Evolutionary conservation across 768 basidiomycete species (phyloP).

Genomic region (Cubamyces sp.): DNA sequence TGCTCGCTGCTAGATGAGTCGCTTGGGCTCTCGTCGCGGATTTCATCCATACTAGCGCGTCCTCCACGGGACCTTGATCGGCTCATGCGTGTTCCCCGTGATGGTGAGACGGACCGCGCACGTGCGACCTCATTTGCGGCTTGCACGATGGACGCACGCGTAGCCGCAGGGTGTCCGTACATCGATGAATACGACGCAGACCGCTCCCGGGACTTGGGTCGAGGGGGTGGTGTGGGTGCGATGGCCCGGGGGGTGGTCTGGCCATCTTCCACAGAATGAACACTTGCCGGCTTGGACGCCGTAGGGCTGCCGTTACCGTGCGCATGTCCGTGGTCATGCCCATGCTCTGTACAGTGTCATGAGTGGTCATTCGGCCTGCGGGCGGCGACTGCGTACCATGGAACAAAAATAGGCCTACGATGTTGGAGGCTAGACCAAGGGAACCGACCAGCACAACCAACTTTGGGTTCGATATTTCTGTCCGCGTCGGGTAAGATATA

Average conservation of each 20-base stretch:
- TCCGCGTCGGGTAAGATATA: too few relatives aligned
- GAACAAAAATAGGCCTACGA: constrained; percentile 93
- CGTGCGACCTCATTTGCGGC: constrained; percentile 81
- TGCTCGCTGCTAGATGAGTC: constrained; percentile 12
- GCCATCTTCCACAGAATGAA: constrained; percentile 31
- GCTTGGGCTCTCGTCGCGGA: constrained; percentile 11
- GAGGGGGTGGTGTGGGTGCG: constrained; percentile 37
- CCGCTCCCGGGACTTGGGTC: constrained; percentile 44
- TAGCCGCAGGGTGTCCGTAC: constrained; percentile 75
- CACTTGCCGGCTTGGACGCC: constrained; percentile 46
- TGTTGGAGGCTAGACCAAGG: constrained; percentile 87
- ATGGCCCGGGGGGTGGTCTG: constrained; percentile 20
- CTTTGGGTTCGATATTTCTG: constrained; percentile 88
- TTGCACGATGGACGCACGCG: constrained; percentile 74
- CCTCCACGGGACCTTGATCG: constrained; percentile 33
- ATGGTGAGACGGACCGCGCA: constrained; percentile 48
- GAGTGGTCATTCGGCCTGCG: constrained; percentile 13
- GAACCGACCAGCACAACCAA: constrained; percentile 90
- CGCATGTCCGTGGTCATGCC: constrained; percentile 56
- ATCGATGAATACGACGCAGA: constrained; percentile 60
- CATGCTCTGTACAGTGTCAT: constrained; percentile 53
- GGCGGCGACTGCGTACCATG: constrained; percentile 64
- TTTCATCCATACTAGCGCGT: constrained; percentile 13
- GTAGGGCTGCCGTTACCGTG: constrained; percentile 30
- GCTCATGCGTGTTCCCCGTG: constrained; percentile 25